Conservation (phyloP, 2,329 filamentous ascomycete species). For the Microdochium nivale region DNA sequence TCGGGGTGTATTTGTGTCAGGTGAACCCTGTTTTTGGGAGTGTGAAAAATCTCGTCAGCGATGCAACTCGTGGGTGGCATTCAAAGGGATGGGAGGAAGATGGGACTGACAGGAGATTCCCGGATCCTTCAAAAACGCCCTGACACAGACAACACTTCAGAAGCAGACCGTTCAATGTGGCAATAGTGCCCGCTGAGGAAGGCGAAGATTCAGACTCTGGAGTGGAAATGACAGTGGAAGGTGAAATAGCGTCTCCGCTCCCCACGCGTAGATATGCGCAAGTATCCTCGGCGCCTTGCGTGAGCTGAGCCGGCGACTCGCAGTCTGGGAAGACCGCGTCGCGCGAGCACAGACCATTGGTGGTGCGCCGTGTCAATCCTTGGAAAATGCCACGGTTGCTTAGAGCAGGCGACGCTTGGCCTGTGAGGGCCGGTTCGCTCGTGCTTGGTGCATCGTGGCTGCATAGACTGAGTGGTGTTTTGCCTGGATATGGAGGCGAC, state of each 20-base stretch:
- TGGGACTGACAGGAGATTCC: neutral
- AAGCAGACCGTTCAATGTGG: neutral
- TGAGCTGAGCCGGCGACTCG: neutral
- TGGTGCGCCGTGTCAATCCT: neutral
- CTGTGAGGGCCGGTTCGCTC: neutral
- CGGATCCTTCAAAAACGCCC: neutral
- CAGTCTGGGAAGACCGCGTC: neutral
- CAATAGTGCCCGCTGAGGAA: neutral
- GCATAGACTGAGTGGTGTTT: neutral
- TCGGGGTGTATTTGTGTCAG: neutral
- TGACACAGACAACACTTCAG: neutral
- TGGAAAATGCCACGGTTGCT: neutral
- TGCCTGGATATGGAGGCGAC: neutral
- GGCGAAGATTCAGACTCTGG: neutral
- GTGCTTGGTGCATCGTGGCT: neutral
- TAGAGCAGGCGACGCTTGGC: neutral
- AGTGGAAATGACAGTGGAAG: neutral
- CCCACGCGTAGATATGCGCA: no score
- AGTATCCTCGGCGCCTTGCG: neutral
- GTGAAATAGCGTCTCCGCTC: neutral
- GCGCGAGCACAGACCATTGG: neutral
- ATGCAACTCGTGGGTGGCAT: neutral
- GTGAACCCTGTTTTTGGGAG: neutral
- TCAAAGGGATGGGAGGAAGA: neutral
- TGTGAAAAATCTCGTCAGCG: neutral